A percentile compares a stretch with the other conserved stretches of the same genome.
Evolutionary conservation across 257 asterid species (phyloP).

Genomic region (Avicennia marina): DNA sequence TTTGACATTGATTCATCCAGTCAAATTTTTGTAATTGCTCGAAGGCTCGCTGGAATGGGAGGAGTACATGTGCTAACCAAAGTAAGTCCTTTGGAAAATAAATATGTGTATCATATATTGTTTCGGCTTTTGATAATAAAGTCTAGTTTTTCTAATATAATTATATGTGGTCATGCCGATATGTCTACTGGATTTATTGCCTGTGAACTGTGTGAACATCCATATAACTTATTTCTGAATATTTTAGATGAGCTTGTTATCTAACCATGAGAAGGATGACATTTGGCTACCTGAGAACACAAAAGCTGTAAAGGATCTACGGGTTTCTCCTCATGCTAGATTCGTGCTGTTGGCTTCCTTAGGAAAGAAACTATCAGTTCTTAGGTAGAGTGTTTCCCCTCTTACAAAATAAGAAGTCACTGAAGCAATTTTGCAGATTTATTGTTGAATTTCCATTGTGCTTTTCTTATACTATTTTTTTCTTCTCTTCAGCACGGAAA

Average conservation of each 20-base stretch:
- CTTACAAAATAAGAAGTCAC: slow-evolving; percentile 7
- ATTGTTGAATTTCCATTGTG: slow-evolving; percentile 15
- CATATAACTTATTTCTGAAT: slow-evolving; percentile 4
- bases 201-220: slow-evolving; percentile 12
- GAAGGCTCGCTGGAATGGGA: slow-evolving; percentile 64
- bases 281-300: slow-evolving; percentile 52
- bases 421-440: slow-evolving; percentile 12
- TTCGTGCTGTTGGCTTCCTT: slow-evolving; percentile 80
- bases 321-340: slow-evolving; percentile 64
- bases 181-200: slow-evolving; percentile 1
- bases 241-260: slow-evolving; percentile 62
- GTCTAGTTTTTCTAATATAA: neutral
- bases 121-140: neutral
- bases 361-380: slow-evolving; percentile 73
- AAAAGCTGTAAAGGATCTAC: slow-evolving; percentile 74
- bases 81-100: slow-evolving; percentile 40
- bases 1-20: slow-evolving; percentile 63
- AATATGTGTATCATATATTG: neutral
- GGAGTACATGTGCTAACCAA: slow-evolving; percentile 72
- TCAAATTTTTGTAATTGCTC: slow-evolving; percentile 54
- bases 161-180: slow-evolving; percentile 1
- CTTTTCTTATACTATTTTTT: slow-evolving; percentile 16
- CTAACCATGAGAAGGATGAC: slow-evolving; percentile 58
- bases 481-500: slow-evolving; percentile 81
- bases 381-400: slow-evolving; percentile 46